Conservation (phyloP, 2,329 filamentous ascomycete species). For the Calonectria pteridis region DNA sequence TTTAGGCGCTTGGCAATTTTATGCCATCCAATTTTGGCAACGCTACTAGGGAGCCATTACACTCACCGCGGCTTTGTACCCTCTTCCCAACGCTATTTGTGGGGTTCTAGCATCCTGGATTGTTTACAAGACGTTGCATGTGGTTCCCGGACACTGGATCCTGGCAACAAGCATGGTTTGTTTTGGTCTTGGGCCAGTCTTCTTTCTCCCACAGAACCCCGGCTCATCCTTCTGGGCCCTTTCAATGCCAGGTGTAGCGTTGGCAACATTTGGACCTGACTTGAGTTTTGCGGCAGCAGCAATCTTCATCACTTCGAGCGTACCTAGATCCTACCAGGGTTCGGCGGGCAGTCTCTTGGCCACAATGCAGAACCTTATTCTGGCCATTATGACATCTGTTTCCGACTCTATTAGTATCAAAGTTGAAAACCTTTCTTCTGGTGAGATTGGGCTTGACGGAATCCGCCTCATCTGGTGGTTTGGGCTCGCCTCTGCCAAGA, state of each 20-base stretch:
- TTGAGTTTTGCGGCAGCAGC: not conserved
- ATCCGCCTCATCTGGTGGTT: not conserved
- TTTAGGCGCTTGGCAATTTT: not conserved
- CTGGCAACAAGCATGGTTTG: not conserved
- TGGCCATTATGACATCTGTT: not conserved
- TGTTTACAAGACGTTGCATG: not conserved
- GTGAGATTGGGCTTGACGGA: not conserved
- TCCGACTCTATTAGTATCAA: not conserved
- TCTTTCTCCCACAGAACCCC: not conserved
- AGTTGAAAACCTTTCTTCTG: not conserved
- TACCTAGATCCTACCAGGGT: not conserved
- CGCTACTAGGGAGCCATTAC: not conserved
- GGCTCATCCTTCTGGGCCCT: not conserved
- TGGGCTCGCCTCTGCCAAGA: not conserved
- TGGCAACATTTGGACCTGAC: not conserved
- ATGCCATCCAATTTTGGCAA: not conserved
- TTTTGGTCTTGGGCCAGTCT: not conserved
- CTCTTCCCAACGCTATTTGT: not conserved
- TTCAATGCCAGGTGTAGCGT: not conserved
- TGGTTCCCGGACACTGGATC: not conserved
- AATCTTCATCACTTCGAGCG: not conserved
- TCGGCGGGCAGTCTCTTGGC: not conserved
- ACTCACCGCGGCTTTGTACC: not conserved
- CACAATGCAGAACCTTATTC: not conserved
- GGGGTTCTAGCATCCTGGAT: not conserved